A percentile compares a stretch with the other conserved stretches of the same genome.
Evolutionary conservation across 1,284 basidiomycete species (phyloP).

Genomic region (Ganoderma leucocontextum): DNA sequence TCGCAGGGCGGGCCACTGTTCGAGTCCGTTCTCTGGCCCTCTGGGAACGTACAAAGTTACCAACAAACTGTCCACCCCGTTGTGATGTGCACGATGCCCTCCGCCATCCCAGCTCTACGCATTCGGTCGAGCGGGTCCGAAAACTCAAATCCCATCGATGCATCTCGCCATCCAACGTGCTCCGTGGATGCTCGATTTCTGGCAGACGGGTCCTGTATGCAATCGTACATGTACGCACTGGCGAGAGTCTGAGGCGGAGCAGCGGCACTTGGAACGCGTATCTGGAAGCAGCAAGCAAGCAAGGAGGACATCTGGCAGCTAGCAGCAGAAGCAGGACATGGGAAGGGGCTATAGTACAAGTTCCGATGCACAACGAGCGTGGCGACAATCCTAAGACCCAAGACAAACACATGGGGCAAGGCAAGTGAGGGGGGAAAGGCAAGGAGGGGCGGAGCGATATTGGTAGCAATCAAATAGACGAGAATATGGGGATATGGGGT

Average conservation of each 20-base stretch:
- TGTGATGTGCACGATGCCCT: not conserved
- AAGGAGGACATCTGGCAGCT: not conserved
- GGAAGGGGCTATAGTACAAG: conserved; percentile 34
- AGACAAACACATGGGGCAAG: conserved; percentile 12
- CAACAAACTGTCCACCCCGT: not conserved
- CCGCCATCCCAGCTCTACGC: not conserved
- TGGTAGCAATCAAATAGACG: conserved; percentile 4
- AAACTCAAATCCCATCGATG: not conserved
- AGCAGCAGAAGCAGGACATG: not conserved
- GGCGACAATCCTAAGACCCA: conserved; percentile 34
- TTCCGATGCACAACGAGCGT: conserved; percentile 34
- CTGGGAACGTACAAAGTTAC: not conserved
- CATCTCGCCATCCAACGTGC: not conserved
- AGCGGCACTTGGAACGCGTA: conserved; percentile 1
- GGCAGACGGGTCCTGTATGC: conserved; percentile 1
- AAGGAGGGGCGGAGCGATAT: conserved; percentile 19
- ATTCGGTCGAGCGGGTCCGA: not conserved
- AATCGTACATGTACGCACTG: conserved; percentile 1
- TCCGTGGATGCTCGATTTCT: not conserved
- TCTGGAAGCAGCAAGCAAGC: not conserved
- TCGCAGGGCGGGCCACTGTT: conserved; percentile 2
- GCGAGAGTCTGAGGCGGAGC: not conserved
- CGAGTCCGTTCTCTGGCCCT: not conserved
- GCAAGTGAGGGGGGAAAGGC: not conserved
- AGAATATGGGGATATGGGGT: conserved; percentile 6